Evolutionary conservation across 1,284 basidiomycete genomes (phyloP).

Genomic region (Moesziomyces aphidis): DNA sequence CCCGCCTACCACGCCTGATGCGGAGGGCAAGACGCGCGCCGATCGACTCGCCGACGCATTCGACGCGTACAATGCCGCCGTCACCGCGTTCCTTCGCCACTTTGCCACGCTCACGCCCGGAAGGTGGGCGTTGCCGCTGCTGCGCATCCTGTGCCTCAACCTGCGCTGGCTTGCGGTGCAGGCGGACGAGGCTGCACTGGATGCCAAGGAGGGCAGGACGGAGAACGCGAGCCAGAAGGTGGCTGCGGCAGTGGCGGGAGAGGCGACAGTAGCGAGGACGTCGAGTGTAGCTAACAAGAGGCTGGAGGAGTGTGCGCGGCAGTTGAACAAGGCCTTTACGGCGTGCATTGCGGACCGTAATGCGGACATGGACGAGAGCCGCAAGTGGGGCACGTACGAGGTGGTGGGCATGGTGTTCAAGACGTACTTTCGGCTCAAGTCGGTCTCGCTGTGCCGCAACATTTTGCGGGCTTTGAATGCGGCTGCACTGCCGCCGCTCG

Average conservation of each 20-base stretch:
- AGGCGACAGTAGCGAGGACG: constrained; percentile 6
- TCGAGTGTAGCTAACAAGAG: constrained; percentile 68
- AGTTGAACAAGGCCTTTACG: constrained; percentile 91
- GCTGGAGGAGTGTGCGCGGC: constrained; percentile 90
- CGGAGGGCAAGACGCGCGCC: constrained; percentile 28
- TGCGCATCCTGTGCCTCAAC: constrained; percentile 56
- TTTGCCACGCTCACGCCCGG: constrained; percentile 54
- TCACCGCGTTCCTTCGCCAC: constrained; percentile 54
- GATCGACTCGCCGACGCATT: constrained; percentile 43
- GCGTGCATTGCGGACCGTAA: constrained; percentile 85
- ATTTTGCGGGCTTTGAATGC: constrained; percentile 88
- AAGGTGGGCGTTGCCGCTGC: constrained; percentile 58
- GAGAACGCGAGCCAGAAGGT: not conserved
- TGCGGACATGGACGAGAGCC: constrained; percentile 75
- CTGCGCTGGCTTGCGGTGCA: constrained; percentile 52
- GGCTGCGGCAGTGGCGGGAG: constrained; percentile 11
- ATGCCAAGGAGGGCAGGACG: not conserved
- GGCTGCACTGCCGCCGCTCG: constrained; percentile 84
- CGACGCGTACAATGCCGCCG: constrained; percentile 51
- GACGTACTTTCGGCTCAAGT: constrained; percentile 93
- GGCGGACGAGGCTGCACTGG: constrained; percentile 45
- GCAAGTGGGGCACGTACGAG: constrained; percentile 93
- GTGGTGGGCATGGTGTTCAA: constrained; percentile 92
- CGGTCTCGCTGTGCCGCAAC: constrained; percentile 90
- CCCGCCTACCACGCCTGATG: constrained; percentile 11